Evolutionary conservation across 768 basidiomycete genomes (phyloP).

Genomic region (Mycena sanguinolenta): DNA sequence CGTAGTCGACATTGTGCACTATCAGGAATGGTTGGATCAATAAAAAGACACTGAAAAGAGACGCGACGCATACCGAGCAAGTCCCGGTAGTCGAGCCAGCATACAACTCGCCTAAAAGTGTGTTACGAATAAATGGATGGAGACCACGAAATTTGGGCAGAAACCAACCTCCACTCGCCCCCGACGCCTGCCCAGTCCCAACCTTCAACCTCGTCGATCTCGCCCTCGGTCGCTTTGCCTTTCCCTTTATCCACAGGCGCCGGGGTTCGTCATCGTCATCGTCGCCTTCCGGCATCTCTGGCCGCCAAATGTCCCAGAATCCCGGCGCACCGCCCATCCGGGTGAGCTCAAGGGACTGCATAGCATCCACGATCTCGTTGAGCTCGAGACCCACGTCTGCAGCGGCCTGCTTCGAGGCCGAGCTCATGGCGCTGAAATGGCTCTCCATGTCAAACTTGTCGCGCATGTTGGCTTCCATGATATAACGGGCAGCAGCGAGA

Average conservation of each 20-base stretch:
- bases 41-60: not conserved
- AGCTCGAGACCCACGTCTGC: slow-evolving; percentile 31
- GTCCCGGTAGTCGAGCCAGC: slow-evolving; percentile 72
- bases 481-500: slow-evolving; percentile 62
- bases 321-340: slow-evolving; percentile 58
- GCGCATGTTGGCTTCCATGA: slow-evolving; percentile 65
- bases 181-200: slow-evolving; percentile 74
- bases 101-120: slow-evolving; percentile 62
- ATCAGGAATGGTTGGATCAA: not conserved
- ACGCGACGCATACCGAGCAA: slow-evolving; percentile 57
- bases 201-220: slow-evolving; percentile 46
- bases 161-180: slow-evolving; percentile 65
- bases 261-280: slow-evolving; percentile 24
- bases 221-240: slow-evolving; percentile 35
- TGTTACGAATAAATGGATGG: not conserved
- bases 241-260: slow-evolving; percentile 37
- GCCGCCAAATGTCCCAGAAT: slow-evolving; percentile 52
- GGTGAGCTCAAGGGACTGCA: slow-evolving; percentile 50
- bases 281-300: slow-evolving; percentile 15
- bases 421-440: not conserved
- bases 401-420: slow-evolving; percentile 15
- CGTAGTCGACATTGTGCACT: slow-evolving; percentile 55
- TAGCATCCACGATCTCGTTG: slow-evolving; percentile 40
- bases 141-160: not conserved
- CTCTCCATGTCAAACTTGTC: slow-evolving; percentile 46